Base-by-base conservation (phyloP, 169 alveolate genomes). In the Amoebophrya sp. region DNA sequence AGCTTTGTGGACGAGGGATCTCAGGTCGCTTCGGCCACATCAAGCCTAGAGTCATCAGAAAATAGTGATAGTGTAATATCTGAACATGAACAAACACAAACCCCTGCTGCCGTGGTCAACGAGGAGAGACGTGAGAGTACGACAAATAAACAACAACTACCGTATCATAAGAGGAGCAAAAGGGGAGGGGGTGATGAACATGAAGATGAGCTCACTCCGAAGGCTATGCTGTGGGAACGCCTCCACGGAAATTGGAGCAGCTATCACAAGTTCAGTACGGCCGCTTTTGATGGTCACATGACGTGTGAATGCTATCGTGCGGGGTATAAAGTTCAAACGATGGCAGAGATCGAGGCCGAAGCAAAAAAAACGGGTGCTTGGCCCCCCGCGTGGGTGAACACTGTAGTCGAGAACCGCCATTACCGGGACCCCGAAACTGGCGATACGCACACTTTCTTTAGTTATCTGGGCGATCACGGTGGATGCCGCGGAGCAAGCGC, bases 311-410 rank as follows among this genome's bases (percentile, higher is more conserved):
- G 83, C 26, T 65, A 26, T 36, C 83, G 83, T 36, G 83, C 18
- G 83, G 83, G 83, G 39, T 36, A 36, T 1, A 10, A 65, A 36
- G 33, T 65, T 26, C 83, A 1, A 36, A 12, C 83, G 39, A 65
- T 65, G 83, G 83, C 18, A 26, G 83, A 1, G 26, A 26, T 65
- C 83, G 83, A 65, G 26, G 33, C 12, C 12, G 83, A 65, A 18
- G 83, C 83, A 36, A 26, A 65, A 18, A 65, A 65, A 65, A 65
- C 83, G 36, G 26, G 2, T 29, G 83, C n/a, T 6, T 65, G 83
- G 83, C 83, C 83, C 36, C 83, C 83, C 38, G 39, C 83, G 2
- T 65, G 83, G 83, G 83, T 65, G 26, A 65, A 65, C 18, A 65
- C 83, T 29, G 83, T 65, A 29, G 83, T 65, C 36, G 83, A 65